Evolutionary conservation across 768 basidiomycete genomes (phyloP).

Genomic region (Lactifluus subvellereus): DNA sequence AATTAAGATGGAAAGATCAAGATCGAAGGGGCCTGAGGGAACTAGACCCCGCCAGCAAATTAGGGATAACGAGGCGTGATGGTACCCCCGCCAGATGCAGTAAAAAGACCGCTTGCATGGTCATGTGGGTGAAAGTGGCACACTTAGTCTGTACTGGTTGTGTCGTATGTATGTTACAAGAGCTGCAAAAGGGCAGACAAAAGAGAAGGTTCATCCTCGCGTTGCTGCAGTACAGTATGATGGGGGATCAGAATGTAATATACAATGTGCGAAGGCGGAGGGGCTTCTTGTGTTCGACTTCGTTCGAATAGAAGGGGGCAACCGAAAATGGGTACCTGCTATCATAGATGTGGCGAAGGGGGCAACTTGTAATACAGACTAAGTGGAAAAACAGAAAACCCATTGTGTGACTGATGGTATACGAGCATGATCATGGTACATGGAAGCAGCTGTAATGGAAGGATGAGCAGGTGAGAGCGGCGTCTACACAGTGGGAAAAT

Average conservation of each 20-base stretch:
- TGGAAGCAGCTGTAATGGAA: background rate
- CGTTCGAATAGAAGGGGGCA: background rate
- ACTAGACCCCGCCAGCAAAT: too few relatives aligned
- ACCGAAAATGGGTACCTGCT: background rate
- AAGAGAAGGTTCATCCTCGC: constrained; percentile 1
- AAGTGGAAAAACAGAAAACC: background rate
- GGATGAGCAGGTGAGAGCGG: background rate
- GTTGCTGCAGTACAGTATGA: constrained; percentile 4
- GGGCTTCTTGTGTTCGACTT: background rate
- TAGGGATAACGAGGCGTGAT: too few relatives aligned
- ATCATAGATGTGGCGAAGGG: background rate
- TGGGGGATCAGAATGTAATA: constrained; percentile 1
- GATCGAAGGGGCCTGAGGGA: too few relatives aligned
- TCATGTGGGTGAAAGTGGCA: too few relatives aligned
- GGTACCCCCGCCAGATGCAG: too few relatives aligned
- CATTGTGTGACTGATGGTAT: background rate
- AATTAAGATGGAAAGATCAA: too few relatives aligned
- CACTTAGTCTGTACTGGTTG: too few relatives aligned
- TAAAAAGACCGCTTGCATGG: too few relatives aligned
- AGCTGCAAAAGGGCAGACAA: constrained; percentile 2
- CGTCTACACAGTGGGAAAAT: background rate
- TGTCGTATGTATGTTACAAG: background rate
- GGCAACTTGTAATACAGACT: constrained; percentile 1
- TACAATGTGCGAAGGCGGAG: background rate
- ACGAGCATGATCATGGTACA: background rate